phyloP scores from a whole-genome alignment of 1,284 basidiomycete species.

The Apiotrichum mycotoxinovorans region DNA sequence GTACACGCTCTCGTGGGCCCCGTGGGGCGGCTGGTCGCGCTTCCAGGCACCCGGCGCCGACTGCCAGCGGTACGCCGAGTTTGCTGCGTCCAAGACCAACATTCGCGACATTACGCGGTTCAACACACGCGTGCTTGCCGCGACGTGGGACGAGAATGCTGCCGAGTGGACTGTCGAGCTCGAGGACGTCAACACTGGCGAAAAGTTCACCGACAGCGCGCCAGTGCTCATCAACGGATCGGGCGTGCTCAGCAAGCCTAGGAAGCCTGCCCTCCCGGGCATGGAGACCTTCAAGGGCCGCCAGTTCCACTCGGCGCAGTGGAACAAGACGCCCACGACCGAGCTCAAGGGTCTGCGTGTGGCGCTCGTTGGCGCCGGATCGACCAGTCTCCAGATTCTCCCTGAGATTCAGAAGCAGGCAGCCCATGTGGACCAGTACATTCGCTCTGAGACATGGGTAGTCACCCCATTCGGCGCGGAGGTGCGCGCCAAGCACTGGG shows the following conservation, averaged over 20 bases:
- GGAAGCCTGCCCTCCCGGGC: conserved; percentile 30
- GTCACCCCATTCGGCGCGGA: conserved; percentile 5
- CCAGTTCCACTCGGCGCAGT: conserved; percentile 26
- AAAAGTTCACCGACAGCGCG: conserved; percentile 18
- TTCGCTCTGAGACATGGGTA: conserved; percentile 21
- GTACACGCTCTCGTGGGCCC: conserved; percentile 6
- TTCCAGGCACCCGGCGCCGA: conserved; percentile 13
- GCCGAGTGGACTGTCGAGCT: conserved; percentile 27
- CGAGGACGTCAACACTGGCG: conserved; percentile 9
- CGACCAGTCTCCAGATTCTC: conserved; percentile 26
- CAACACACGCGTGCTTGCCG: conserved; percentile 16
- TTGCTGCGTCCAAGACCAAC: conserved; percentile 11
- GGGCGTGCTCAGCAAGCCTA: conserved; percentile 25
- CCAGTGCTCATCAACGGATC: conserved; percentile 37
- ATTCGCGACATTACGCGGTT: conserved; percentile 23
- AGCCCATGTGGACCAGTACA: conserved; percentile 27
- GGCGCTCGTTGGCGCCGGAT: conserved; percentile 17
- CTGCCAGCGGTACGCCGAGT: conserved; percentile 6
- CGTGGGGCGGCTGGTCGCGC: conserved; percentile 4
- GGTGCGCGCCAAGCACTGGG: conserved; percentile 24
- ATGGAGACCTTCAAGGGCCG: conserved; percentile 27
- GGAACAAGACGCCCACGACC: conserved; percentile 16
- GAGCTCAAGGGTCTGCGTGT: conserved; percentile 20
- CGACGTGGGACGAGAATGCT: conserved; percentile 16
- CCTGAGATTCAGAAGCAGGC: conserved; percentile 23